A percentile compares a stretch with the other conserved stretches of the same genome.
phyloP scores from a whole-genome alignment of 305 asterid genomes.

The Fraxinus angustifolia region DNA sequence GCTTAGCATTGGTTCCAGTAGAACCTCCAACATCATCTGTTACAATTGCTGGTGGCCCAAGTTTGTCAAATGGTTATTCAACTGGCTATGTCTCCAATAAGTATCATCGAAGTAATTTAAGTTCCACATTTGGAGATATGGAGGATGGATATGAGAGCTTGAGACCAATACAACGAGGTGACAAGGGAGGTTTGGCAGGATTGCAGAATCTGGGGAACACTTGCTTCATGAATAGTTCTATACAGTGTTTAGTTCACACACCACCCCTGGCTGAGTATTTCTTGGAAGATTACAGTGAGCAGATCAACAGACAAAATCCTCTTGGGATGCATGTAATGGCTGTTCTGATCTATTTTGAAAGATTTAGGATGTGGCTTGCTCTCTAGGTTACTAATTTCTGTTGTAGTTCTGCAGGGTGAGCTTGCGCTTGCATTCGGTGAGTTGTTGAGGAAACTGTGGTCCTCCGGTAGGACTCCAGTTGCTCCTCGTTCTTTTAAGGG shows the following conservation, averaged over 20 bases:
- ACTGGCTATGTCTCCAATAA: constrained; percentile 46
- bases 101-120: constrained; percentile 49
- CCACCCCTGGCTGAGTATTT: constrained; percentile 79
- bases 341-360: constrained; percentile 23
- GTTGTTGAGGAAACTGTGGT: constrained; percentile 88
- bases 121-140: constrained; percentile 47
- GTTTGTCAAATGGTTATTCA: constrained; percentile 73
- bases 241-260: constrained; percentile 95
- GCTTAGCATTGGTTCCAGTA: constrained; percentile 69
- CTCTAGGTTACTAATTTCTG: constrained; percentile 24
- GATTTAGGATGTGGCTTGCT: constrained; percentile 12
- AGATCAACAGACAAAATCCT: constrained; percentile 78
- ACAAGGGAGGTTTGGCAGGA: constrained; percentile 82
- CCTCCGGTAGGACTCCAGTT: constrained; percentile 75
- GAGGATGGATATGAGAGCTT: constrained; percentile 59
- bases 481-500: constrained; percentile 97
- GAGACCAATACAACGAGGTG: constrained; percentile 47
- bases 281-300: constrained; percentile 73
- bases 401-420: constrained; percentile 73
- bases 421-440: constrained; percentile 96
- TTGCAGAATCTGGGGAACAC: constrained; percentile 92
- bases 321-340: constrained; percentile 84
- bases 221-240: constrained; percentile 92
- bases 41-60: constrained; percentile 87
- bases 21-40: constrained; percentile 69